Base-by-base conservation (phyloP, 1,284 basidiomycete genomes). In the Cryptococcus neoformans region DNA sequence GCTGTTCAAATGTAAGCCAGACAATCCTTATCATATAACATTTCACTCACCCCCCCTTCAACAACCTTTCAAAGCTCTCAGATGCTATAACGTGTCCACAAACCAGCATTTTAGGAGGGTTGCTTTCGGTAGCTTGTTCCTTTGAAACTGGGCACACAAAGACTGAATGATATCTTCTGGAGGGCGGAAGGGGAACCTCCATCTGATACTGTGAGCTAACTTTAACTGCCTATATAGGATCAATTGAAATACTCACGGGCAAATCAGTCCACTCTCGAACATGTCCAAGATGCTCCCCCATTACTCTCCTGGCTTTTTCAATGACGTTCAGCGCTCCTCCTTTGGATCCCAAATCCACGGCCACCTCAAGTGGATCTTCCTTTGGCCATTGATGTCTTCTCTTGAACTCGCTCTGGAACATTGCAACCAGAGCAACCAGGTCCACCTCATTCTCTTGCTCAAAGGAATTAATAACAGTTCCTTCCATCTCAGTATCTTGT, bases 121-220 rank as follows among this genome's bases (percentile, higher is more conserved):
- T 99, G 57, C 83, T 74, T 53, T 93, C 89, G 1, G 91, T 95
- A 11, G 92, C 86, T 76, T 96, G 93, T 71, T 99, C 95, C 77
- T 98, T 99, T 12, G 91, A 95, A 36, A 99, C 95, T 1, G 96
- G 92, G 75, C 96, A 99, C 44, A 92, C 87, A 74, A 99, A 99
- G 58, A 96, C 89, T 1, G 93, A 96, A 74, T 99, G 96, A 77
- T 95, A 98, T 36, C 92, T 82, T 67, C 93, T 87, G 65, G 90
- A 87, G 1, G 87, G 79, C 0, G 89, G 86, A 10, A 99, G 76
- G 0, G 92, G 90, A 63, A 99, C 92, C 79, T 97, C 95, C 72
- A 98, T 92, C 93, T 96, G 67, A 5, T 46, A 12, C 36, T 16
- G 53, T 50, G 52, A 55, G 11, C 10, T 41, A 11, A 41, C 34